Percentiles rank a stretch among this genome's conserved stretches.
These are phyloP conservation scores for Ogataea paraovalis DNA, from an alignment of 805 yeast genomes.

Conservation along the genomic window DNA sequence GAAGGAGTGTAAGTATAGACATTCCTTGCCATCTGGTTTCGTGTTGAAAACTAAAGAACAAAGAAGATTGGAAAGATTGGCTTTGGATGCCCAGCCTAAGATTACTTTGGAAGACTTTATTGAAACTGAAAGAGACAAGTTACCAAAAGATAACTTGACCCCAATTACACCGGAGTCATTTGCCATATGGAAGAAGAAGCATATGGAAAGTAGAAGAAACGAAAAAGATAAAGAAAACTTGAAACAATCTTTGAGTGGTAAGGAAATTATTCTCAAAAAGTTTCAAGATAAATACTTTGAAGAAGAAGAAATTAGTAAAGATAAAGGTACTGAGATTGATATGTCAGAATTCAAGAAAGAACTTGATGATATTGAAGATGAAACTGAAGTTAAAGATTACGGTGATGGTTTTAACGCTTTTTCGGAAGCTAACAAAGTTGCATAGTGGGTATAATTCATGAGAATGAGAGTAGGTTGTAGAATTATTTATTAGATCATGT, in stretches of 20 bases:
- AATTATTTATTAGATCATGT: not conserved
- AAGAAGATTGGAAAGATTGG: constrained; percentile 80
- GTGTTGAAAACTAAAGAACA: constrained; percentile 96
- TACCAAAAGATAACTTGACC: constrained; percentile 71
- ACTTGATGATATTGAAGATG: constrained; percentile 50
- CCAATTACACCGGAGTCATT: constrained; percentile 85
- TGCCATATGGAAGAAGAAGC: constrained; percentile 75
- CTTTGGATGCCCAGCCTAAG: constrained; percentile 78
- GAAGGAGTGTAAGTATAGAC: constrained; percentile 82
- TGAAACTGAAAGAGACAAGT: constrained; percentile 84
- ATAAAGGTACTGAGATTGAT: constrained; percentile 51
- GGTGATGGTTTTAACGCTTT: constrained; percentile 58
- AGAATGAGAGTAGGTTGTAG: not conserved
- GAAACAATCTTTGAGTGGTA: constrained; percentile 58
- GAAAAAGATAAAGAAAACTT: constrained; percentile 41
- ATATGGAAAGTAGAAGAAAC: constrained; percentile 51
- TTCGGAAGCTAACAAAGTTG: constrained; percentile 25
- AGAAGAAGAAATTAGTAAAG: constrained; percentile 47
- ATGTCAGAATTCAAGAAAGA: constrained; percentile 53
- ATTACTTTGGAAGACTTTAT: constrained; percentile 94
- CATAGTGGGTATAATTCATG: not conserved
- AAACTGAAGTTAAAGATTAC: constrained; percentile 57
- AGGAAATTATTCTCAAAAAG: constrained; percentile 61
- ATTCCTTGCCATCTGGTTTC: constrained; percentile 94
- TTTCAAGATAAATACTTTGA: constrained; percentile 51